These are phyloP conservation scores for Beauveria sp. DNA, from an alignment of 2,329 filamentous ascomycete genomes.

Conservation along the genomic window DNA sequence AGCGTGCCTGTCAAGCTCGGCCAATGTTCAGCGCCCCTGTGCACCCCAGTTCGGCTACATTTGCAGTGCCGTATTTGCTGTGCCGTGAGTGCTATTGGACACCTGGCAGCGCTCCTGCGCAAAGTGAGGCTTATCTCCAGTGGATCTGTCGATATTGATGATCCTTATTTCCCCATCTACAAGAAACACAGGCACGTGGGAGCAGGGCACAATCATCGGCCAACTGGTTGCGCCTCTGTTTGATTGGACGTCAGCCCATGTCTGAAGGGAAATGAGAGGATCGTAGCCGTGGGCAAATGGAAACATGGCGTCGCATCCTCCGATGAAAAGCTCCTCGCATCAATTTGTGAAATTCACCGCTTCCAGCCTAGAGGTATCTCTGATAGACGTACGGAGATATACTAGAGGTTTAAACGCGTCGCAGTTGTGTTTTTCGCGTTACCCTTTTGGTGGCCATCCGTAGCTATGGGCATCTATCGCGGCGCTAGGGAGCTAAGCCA, in stretches of 20 bases:
- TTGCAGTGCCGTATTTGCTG: neutral
- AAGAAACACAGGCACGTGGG: neutral
- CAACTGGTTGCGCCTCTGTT: too few relatives aligned
- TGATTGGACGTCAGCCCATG: neutral
- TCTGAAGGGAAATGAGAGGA: neutral
- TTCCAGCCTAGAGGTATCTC: neutral
- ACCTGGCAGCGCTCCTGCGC: neutral
- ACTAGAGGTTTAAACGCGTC: too few relatives aligned
- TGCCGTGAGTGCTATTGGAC: neutral
- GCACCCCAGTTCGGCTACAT: neutral
- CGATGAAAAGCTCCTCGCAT: neutral
- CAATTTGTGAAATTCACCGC: neutral
- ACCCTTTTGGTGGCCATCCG: too few relatives aligned
- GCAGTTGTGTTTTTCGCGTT: too few relatives aligned
- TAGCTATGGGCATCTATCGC: too few relatives aligned
- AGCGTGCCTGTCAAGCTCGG: neutral
- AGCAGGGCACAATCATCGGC: neutral
- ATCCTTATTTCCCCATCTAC: neutral
- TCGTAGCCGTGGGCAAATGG: neutral
- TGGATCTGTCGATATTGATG: neutral
- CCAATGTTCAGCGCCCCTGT: neutral
- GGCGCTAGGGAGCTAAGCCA: too few relatives aligned
- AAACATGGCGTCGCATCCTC: neutral
- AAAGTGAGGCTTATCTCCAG: neutral
- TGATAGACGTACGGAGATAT: too few relatives aligned